Evolutionary conservation across 495 filamentous ascomycete genomes (phyloP), one percentile per base, ranked within the genome.

Genomic region (Daldinia bambusicola): DNA sequence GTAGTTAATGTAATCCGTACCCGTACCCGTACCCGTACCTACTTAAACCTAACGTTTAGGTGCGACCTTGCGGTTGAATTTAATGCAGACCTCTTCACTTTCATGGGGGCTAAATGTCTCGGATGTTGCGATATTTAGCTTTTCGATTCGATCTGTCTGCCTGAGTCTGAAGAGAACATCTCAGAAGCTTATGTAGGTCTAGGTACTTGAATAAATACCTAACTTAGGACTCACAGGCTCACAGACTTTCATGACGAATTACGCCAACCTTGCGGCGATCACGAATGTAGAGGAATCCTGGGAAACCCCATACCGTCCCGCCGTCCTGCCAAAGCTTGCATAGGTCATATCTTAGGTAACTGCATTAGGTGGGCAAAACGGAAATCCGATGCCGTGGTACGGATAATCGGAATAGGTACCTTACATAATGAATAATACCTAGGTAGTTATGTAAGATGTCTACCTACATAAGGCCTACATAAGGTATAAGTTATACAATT

Each of bases 391-490:
- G 50, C 48, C 61, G 56, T 65, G 70, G 61, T 57, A 69, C 70
- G 70, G 70, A 52, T 73, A 73, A 73, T 73, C 70, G 70, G 70
- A 69, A 69, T 26, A 36, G 34, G 34, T 2, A 6, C 5, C 5
- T 2, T 10, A 36, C 34, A 36, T 36, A 6, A 26, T 26, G 3
- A 26, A 26, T 26, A 3, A 26, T n/a, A n/a, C n/a, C n/a, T n/a
- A n/a, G n/a, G n/a, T n/a, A n/a, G n/a, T n/a, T n/a, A n/a, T n/a
- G n/a, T n/a, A n/a, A n/a, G n/a, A n/a, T n/a, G n/a, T n/a, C n/a
- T n/a, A n/a, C n/a, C n/a, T n/a, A n/a, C n/a, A n/a, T n/a, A n/a
- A n/a, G n/a, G n/a, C n/a, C n/a, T n/a, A n/a, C n/a, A n/a, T n/a
- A n/a, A n/a, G n/a, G n/a, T n/a, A n/a, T 26, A 26, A 26, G 26